Conservation (phyloP, 106 monocot species). For the Dendrobium officinale region DNA sequence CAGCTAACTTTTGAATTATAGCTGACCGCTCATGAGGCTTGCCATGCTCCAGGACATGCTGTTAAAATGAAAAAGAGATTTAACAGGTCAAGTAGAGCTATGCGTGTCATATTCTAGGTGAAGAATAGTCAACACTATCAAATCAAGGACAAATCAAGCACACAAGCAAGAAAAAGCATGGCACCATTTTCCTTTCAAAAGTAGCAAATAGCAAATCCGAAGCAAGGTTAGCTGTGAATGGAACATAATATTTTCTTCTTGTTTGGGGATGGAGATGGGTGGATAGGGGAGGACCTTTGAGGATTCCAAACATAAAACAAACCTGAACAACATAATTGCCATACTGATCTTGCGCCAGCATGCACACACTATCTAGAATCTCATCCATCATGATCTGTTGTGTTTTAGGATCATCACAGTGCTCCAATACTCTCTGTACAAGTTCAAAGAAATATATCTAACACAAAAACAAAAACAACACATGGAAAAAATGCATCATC, state of each 20-base stretch:
- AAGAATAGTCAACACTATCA: background rate
- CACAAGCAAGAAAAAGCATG: background rate
- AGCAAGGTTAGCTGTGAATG: background rate
- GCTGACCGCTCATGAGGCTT: conserved; percentile 49
- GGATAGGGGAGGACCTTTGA: background rate
- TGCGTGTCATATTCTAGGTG: background rate
- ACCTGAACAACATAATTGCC: conserved; percentile 85
- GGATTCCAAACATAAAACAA: background rate
- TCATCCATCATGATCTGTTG: conserved; percentile 62
- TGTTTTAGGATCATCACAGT: conserved; percentile 52
- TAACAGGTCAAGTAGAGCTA: background rate
- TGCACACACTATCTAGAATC: conserved; percentile 33
- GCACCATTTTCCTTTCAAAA: background rate
- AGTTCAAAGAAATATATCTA: background rate
- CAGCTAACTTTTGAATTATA: conserved; percentile 46
- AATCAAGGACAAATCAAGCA: background rate
- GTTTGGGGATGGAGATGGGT: background rate
- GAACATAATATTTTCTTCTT: background rate
- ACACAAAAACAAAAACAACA: background rate
- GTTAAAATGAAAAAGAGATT: conserved; percentile 4
- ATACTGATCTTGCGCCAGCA: conserved; percentile 65
- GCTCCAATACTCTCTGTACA: conserved; percentile 63
- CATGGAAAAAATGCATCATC: background rate
- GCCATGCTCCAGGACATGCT: conserved; percentile 63
- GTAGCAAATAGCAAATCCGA: background rate